phyloP scores from a whole-genome alignment of 768 basidiomycete genomes.

The Xanthoconium stramineum region DNA sequence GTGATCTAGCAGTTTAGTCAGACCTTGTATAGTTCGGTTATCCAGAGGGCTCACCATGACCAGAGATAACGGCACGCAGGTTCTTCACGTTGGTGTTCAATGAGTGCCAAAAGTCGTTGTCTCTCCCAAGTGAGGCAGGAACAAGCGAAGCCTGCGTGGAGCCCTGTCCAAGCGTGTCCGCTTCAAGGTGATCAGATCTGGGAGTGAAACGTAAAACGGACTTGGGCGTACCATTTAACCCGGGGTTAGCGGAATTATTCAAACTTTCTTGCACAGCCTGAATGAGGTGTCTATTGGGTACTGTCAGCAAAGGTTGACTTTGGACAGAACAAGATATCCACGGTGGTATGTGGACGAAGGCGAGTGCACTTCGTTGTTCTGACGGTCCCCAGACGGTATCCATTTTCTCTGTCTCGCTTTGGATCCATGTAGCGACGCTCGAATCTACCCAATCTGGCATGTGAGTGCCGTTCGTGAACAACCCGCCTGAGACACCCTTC shows the following conservation, averaged over 20 bases:
- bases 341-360: conserved; percentile 78
- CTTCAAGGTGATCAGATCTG: conserved; percentile 30
- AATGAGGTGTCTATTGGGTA: conserved; percentile 20
- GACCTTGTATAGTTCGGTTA: not conserved
- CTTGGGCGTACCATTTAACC: conserved; percentile 36
- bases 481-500: conserved; percentile 40
- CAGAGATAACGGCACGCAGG: conserved; percentile 64
- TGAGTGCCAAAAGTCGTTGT: conserved; percentile 60
- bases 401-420: conserved; percentile 51
- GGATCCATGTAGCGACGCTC: conserved; percentile 60
- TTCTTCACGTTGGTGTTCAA: conserved; percentile 59
- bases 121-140: conserved; percentile 40
- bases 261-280: conserved; percentile 33
- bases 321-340: conserved; percentile 31
- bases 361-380: conserved; percentile 52
- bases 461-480: conserved; percentile 40
- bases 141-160: conserved; percentile 57
- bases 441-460: conserved; percentile 69
- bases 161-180: conserved; percentile 49
- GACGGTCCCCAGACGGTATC: conserved; percentile 55
- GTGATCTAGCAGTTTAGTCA: conserved; percentile 47
- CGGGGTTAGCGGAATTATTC: conserved; percentile 41
- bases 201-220: not conserved
- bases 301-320: not conserved
- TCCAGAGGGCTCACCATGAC: conserved; percentile 51